Evolutionary conservation across 257 asterid species (phyloP), one percentile per base, ranked within the genome.

Genomic region (Lantana camara): DNA sequence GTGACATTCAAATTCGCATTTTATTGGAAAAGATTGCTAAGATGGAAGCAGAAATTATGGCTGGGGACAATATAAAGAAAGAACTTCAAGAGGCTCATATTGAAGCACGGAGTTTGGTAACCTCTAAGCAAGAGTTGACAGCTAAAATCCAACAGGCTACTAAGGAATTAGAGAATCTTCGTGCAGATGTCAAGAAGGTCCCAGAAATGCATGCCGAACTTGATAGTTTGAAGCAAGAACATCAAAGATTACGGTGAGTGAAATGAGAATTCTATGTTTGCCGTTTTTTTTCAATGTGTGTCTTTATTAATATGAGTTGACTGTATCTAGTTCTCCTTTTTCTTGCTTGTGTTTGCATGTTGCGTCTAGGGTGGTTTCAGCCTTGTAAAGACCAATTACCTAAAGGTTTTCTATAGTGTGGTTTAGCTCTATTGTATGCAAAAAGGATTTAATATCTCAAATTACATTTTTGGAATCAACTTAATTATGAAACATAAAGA

Each of bases 191-290:
- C 29, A 79, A 85, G 58, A 90, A 64, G 73, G 60, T 84, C 57
- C 90, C 90, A 2, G 89, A 75, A 57, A 75, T 79, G 91, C 82
- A 51, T 65, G 72, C 79, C 44, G 82, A 86, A 59, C 89, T 85
- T 63, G 93, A 83, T 61, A 64, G 74, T 40, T 75, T 86, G 77
- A 80, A 60, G 81, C 76, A 80, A 70, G 99, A 90, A 53, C 85
- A 84, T 73, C 79, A 78, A 55, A 79, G 67, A 57, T 70, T 94
- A 70, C 92, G 93, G 99, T 94, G 60, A 84, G 93, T 70, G 49
- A 57, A 63, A 17, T 50, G 19, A 38, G 22, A 52, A 9, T 7
- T 3, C 40, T 46, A 46, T 56, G 63, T 17, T 30, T 37, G 17
- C 42, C 9, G 20, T 34, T 66, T 61, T 60, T 55, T 44, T 48